Evolutionary conservation across 2,329 filamentous ascomycete species (phyloP), one percentile per base, ranked within the genome.

Genomic region (Xylariales sp.): DNA sequence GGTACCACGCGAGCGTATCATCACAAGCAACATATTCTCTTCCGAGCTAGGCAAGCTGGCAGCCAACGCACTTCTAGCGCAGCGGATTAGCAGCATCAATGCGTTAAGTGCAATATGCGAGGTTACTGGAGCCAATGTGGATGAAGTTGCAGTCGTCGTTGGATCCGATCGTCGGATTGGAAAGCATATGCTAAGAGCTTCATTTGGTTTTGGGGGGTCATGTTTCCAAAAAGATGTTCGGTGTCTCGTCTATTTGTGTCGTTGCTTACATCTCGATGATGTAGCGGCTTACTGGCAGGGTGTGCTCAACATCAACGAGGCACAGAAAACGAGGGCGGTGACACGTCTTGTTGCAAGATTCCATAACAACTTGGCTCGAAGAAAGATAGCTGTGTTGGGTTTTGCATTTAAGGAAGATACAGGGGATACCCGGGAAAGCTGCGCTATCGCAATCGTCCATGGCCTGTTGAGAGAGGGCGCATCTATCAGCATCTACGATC

Each of bases 141-240:
- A 24, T 8, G 13, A 36, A 17, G 5, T 36, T 8, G 6, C 23
- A 12, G 7, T 8, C 4, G 13, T 24, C 4, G 15, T 36, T 13
- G 33, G 33, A 3, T 11, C 21, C 15, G 33, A 36, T n/a, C 8
- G 11, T 6, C 18, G 33, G 15, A 36, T 36, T 17, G 33, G 33
- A 13, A 6, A 6, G 7, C 13, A 36, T 11, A 16, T 36, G n/a
- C 23, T 36, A 15, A 14, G 23, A 5, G 5, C 33, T n/a, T 15
- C n/a, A 17, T 16, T 36, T 24, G 23, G 33, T 4, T 36, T 36
- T 16, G 33, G 33, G 5, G 33, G 33, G 12, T 16, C n/a, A n/a
- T 36, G 33, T 19, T 36, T 36, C 33, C 18, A 36, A 16, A 36
- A 36, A 25, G 33, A 36, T n/a, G 28, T 36, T 17, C 23, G 16